Evolutionary conservation across 331 rosid genomes (phyloP).

Genomic region (Arachis monticola): DNA sequence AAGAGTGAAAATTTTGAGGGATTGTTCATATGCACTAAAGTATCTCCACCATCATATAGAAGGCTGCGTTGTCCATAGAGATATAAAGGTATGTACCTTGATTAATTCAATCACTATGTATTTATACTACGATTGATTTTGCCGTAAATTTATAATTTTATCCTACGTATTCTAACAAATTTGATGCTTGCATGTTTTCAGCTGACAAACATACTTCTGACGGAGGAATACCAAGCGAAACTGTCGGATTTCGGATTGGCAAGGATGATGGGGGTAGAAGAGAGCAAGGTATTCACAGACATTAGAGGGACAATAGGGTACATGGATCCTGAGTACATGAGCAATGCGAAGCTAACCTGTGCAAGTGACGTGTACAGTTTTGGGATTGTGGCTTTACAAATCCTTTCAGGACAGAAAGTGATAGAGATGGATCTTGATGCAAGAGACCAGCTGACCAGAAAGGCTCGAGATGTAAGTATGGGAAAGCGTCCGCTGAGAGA

Average conservation of each 20-base stretch:
- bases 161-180: too few species aligned
- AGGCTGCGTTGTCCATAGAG: constrained; percentile 93
- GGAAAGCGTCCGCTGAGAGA: constrained; percentile 65
- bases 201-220: constrained; percentile 89
- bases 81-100: constrained; percentile 65
- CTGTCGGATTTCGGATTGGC: constrained; percentile 90
- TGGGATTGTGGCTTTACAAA: constrained; percentile 79
- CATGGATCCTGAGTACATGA: constrained; percentile 98
- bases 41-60: constrained; percentile 79
- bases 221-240: constrained; percentile 67
- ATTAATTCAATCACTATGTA: too few species aligned
- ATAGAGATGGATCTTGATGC: constrained; percentile 81
- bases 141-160: too few species aligned
- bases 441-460: constrained; percentile 86
- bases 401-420: constrained; percentile 83
- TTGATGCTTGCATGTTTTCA: constrained; percentile 7
- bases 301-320: constrained; percentile 93
- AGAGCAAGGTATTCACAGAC: constrained; percentile 82
- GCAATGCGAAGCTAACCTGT: constrained; percentile 78
- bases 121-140: too few species aligned
- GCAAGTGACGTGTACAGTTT: constrained; percentile 89
- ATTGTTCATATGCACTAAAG: constrained; percentile 75
- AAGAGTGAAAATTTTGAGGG: constrained; percentile 73
- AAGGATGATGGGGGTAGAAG: constrained; percentile 74
- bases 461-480: constrained; percentile 81